Percentiles rank a stretch among this genome's conserved stretches.
Conservation (phyloP, 352 stramenopile species). For the Globisporangium parvum region DNA sequence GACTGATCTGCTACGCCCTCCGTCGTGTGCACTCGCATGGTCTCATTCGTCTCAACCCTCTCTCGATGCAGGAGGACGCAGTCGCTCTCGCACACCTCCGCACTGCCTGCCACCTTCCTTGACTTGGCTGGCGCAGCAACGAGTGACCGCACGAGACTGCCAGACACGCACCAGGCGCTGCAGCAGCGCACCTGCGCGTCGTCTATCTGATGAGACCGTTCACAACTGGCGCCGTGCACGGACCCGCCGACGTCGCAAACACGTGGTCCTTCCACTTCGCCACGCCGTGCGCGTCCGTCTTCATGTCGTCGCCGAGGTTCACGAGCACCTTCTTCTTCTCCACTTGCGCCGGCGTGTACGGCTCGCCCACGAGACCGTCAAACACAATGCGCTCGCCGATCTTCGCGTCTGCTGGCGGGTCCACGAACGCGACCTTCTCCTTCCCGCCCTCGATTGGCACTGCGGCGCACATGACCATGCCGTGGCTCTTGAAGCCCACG, state of each 20-base stretch:
- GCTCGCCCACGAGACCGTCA: slow-evolving; percentile 58
- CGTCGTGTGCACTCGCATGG: no score
- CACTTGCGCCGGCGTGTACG: slow-evolving; percentile 73
- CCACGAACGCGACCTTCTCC: slow-evolving; percentile 83
- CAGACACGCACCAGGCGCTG: no score
- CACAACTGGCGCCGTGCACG: slow-evolving; percentile 61
- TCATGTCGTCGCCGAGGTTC: slow-evolving; percentile 73
- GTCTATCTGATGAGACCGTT: slow-evolving; percentile 80
- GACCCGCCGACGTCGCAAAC: slow-evolving; percentile 64
- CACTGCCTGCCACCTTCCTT: no score
- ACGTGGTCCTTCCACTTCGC: slow-evolving; percentile 82
- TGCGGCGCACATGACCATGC: slow-evolving; percentile 89
- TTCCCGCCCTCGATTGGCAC: slow-evolving; percentile 57
- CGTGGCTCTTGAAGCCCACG: slow-evolving; percentile 87
- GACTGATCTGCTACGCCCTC: no score
- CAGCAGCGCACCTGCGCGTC: not conserved
- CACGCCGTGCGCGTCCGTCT: slow-evolving; percentile 66
- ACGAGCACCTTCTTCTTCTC: slow-evolving; percentile 90
- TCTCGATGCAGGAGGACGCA: not conserved
- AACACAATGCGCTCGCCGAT: slow-evolving; percentile 76
- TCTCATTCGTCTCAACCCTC: no score
- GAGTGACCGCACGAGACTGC: no score
- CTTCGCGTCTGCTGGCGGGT: slow-evolving; percentile 65
- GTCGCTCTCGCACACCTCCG: not conserved
- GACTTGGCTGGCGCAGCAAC: no score